These are phyloP conservation scores for Schrenkiella parvula DNA, from an alignment of 345 rosid genomes.

Conservation along the genomic window DNA sequence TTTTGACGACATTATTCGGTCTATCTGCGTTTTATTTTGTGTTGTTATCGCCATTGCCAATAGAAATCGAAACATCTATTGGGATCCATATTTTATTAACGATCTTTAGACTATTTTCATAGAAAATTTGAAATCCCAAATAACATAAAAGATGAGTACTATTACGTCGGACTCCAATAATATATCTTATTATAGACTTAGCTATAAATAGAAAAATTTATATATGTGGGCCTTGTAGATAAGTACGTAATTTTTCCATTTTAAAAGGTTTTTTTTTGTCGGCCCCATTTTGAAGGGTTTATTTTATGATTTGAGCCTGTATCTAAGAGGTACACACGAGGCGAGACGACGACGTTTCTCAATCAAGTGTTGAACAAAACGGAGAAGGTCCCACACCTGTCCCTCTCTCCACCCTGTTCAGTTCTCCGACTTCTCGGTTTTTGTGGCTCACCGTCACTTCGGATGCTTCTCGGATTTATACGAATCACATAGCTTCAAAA, in stretches of 20 bases:
- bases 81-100: not conserved
- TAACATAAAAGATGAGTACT: no score
- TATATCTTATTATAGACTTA: not conserved
- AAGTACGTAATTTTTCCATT: not conserved
- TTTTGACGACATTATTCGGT: no score
- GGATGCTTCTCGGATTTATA: not conserved
- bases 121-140: not conserved
- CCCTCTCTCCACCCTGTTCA: slow-evolving; percentile 15
- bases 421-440: slow-evolving; percentile 1
- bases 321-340: not conserved
- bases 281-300: no score
- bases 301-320: not conserved
- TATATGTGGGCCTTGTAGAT: not conserved
- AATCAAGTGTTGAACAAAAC: not conserved
- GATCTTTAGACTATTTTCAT: not conserved
- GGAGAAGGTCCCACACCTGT: slow-evolving; percentile 15
- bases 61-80: no score
- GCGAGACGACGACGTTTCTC: not conserved
- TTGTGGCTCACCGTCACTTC: slow-evolving; percentile 29
- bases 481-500: slow-evolving; percentile 7
- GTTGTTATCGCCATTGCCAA: no score
- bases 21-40: no score
- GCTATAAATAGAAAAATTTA: not conserved
- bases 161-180: no score
- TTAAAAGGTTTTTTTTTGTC: not conserved